A percentile compares a stretch with the other conserved stretches of the same genome.
These are phyloP conservation scores for Pythium chondricola DNA, from an alignment of 352 stramenopile genomes.

Conservation along the genomic window DNA sequence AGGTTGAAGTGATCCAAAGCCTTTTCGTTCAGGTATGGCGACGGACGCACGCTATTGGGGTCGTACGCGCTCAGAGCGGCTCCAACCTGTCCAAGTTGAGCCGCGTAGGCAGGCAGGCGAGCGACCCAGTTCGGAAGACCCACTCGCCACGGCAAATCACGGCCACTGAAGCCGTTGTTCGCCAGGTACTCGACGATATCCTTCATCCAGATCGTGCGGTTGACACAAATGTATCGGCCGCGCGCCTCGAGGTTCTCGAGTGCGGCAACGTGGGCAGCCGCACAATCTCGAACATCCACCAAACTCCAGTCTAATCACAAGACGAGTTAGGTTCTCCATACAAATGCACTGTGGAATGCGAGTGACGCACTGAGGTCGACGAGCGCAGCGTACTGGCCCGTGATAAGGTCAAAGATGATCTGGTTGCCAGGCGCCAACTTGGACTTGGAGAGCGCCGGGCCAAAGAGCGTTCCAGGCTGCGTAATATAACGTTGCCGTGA, in stretches of 20 bases:
- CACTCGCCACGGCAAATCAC: constrained; percentile 78
- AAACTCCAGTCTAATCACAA: constrained; percentile 71
- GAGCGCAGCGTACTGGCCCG: constrained; percentile 79
- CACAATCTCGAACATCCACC: constrained; percentile 82
- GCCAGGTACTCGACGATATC: constrained; percentile 83
- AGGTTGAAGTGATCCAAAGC: constrained; percentile 75
- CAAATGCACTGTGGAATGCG: not conserved
- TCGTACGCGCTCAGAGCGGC: constrained; percentile 67
- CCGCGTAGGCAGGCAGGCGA: constrained; percentile 73
- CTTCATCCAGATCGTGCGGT: constrained; percentile 83
- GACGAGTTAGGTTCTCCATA: not conserved
- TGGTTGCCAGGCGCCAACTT: constrained; percentile 81
- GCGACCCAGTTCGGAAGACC: constrained; percentile 81
- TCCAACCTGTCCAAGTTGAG: constrained; percentile 83
- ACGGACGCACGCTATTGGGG: constrained; percentile 40
- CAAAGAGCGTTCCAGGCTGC: constrained; percentile 76
- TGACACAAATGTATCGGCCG: constrained; percentile 84
- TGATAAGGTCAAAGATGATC: constrained; percentile 85
- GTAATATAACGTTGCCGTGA: too few species aligned
- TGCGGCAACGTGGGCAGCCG: constrained; percentile 68
- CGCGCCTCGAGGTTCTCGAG: constrained; percentile 81
- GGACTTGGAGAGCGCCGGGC: constrained; percentile 73
- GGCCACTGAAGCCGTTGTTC: constrained; percentile 79
- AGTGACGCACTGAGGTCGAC: constrained; percentile 69
- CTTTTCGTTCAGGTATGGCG: constrained; percentile 79